Evolutionary conservation across 2,329 filamentous ascomycete genomes (phyloP), one percentile per base, ranked within the genome.

Genomic region (Sphaerulina populicola): DNA sequence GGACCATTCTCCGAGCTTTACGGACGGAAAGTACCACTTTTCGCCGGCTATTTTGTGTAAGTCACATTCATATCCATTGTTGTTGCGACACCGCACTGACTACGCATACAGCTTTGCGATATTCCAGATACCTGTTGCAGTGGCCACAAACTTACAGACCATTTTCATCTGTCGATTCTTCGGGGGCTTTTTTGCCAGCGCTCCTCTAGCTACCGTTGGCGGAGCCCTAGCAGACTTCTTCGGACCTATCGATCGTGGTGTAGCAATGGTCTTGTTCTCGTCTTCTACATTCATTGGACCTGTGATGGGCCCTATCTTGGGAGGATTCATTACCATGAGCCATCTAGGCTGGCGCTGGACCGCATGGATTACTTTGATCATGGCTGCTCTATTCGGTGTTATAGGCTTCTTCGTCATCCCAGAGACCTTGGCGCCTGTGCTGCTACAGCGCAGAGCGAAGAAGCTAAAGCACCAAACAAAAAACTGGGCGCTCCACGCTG

Each of bases 141-240:
- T 77, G 1, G 75, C 77, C 0, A 69, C 73, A 42, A 78, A 80
- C 56, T 47, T 79, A 1, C 57, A 77, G 40, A 80, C 77, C 0
- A 74, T 80, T 53, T 69, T 80, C 62, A 54, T 80, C 14, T 74
- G 71, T 49, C 73, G 78, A 1, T 80, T 80, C 60, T 68, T 81
- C 14, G 71, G 71, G 1, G 78, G 78, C 1, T 60, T 77, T n/a
- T 78, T 78, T 56, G 77, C 72, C 7, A 74, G 71, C 41, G 72
- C 59, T 6, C 62, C 76, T 1, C 62, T 79, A 6, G 73, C 72
- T 1, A 73, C 79, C 44, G 69, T 77, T 1, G 76, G 62, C 11
- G 63, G 62, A 4, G 51, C 58, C 0, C 47, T 65, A 2, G 61
- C 62, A 10, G 62, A 65, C 29, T 56, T 60, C 33, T 62, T 57